Conservation (phyloP, 202 grass and related monocot genomes). For the Musa balbisiana region DNA sequence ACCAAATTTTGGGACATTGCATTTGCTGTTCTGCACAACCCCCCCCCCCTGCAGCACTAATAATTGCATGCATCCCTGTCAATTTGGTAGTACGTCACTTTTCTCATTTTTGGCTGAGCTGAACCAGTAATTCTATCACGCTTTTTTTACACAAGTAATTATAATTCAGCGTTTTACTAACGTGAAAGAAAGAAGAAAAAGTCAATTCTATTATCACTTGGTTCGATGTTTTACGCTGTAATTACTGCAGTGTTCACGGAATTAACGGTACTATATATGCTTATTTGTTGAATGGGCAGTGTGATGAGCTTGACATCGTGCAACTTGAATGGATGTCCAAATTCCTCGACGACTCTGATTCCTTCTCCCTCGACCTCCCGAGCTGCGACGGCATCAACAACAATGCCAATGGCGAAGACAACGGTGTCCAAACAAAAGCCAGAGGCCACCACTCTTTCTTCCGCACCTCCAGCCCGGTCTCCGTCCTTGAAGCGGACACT, state of each 20-base stretch:
- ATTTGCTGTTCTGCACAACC: neutral
- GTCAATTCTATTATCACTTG: too few relatives aligned
- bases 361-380: conserved; percentile 48
- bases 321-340: conserved; percentile 95
- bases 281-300: conserved; percentile 35
- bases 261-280: too few relatives aligned
- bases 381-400: conserved; percentile 12
- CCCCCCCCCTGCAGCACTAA: neutral
- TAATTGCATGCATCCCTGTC: neutral
- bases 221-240: too few relatives aligned
- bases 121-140: neutral
- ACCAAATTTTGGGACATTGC: neutral
- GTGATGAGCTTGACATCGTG: conserved; percentile 67
- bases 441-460: conserved; percentile 9
- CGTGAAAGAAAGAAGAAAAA: too few relatives aligned
- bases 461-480: conserved; percentile 81
- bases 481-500: conserved; percentile 56
- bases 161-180: too few relatives aligned
- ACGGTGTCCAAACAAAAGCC: neutral
- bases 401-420: neutral
- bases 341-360: conserved; percentile 67
- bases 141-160: neutral
- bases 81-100: neutral
- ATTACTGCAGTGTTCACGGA: too few relatives aligned
- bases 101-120: neutral